Evolutionary conservation across 2,329 filamentous ascomycete genomes (phyloP).

Genomic region (Fusarium sambucinum): DNA sequence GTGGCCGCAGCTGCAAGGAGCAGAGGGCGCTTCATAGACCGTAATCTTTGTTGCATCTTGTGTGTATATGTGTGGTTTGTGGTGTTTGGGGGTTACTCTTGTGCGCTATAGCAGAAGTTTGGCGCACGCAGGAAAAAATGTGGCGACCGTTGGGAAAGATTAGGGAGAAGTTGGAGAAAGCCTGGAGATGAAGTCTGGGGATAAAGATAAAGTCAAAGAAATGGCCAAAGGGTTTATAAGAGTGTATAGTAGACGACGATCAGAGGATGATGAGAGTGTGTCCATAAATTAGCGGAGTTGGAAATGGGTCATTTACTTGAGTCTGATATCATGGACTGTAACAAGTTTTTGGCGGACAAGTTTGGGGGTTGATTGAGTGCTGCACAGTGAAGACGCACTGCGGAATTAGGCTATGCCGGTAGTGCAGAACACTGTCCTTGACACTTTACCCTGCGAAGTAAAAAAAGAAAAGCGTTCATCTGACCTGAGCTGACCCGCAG

Average conservation of each 20-base stretch:
- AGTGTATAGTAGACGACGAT: conserved; percentile 22
- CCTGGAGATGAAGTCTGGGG: conserved; percentile 31
- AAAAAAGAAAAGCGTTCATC: conserved; percentile 11
- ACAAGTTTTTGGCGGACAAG: conserved; percentile 18
- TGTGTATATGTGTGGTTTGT: conserved; percentile 6
- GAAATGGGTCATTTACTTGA: conserved; percentile 21
- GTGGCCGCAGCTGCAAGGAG: conserved; percentile 51
- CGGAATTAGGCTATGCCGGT: conserved; percentile 28
- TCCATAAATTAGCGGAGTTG: conserved; percentile 36
- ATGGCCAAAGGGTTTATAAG: conserved; percentile 26
- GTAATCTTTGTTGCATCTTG: conserved; percentile 54
- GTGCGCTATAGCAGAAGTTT: neutral
- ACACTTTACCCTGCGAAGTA: conserved; percentile 6
- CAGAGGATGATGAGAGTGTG: conserved; percentile 18
- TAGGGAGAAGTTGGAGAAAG: conserved; percentile 8
- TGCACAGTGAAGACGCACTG: neutral
- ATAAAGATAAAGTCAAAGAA: conserved; percentile 16
- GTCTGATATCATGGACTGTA: conserved; percentile 34
- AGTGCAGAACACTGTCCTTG: neutral
- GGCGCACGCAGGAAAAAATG: neutral
- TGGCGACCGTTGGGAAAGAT: neutral
- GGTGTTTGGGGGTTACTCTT: conserved; percentile 14
- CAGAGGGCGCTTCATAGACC: conserved; percentile 52
- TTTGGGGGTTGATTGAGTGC: conserved; percentile 21
- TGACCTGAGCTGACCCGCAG: conserved; percentile 23